Evolutionary conservation across 2,329 filamentous ascomycete genomes (phyloP).

Genomic region (Cyphellophora attinorum): DNA sequence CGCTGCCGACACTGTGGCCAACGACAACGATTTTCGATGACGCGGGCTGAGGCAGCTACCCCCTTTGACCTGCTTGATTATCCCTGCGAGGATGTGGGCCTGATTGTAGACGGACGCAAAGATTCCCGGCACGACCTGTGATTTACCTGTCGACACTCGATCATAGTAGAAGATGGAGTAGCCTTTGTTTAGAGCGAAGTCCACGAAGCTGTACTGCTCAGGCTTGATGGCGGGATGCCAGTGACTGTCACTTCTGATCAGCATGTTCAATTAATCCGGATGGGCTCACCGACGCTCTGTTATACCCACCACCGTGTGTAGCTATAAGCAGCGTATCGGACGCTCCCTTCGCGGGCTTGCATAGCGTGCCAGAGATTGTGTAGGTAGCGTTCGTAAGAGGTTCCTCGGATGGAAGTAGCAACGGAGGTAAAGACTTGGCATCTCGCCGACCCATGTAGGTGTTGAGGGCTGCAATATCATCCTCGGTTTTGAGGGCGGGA

Average conservation of each 20-base stretch:
- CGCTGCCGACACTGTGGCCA: slow-evolving; percentile 5
- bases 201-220: slow-evolving; percentile 6
- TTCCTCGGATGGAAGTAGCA: background rate
- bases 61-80: slow-evolving; percentile 2
- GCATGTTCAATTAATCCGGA: background rate
- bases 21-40: slow-evolving; percentile 2
- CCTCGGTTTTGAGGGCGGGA: slow-evolving; percentile 1
- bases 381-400: slow-evolving; percentile 3
- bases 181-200: slow-evolving; percentile 3
- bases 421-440: background rate
- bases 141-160: slow-evolving; percentile 1
- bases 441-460: slow-evolving; percentile 1
- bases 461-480: slow-evolving; percentile 3
- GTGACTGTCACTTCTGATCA: slow-evolving; percentile 2
- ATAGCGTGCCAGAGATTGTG: slow-evolving; percentile 5
- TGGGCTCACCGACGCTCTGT: slow-evolving; percentile 2
- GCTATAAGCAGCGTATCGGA: slow-evolving; percentile 5
- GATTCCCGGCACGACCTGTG: slow-evolving; percentile 1
- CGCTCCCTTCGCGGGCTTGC: slow-evolving; percentile 2
- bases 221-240: slow-evolving; percentile 4
- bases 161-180: slow-evolving; percentile 7
- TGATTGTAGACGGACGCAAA: slow-evolving; percentile 2
- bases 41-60: slow-evolving; percentile 1
- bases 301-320: slow-evolving; percentile 3
- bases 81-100: background rate